Percentiles rank a stretch among this genome's conserved stretches.
Conservation (phyloP, 2,329 filamentous ascomycete genomes). For the Coniochaeta sp. region DNA sequence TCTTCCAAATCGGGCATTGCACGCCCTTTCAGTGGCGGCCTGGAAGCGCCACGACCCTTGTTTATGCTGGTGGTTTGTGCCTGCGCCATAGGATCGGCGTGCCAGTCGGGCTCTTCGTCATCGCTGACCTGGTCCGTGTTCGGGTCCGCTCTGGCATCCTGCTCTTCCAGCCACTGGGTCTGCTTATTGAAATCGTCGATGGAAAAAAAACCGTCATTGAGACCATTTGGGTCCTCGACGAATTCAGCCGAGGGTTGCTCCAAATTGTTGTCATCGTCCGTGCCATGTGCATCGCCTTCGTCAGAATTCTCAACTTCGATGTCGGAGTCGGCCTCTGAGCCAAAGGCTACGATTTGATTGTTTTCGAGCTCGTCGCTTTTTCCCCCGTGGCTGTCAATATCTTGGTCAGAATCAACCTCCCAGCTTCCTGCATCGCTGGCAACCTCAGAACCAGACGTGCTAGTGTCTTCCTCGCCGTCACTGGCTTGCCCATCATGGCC, state of each 20-base stretch:
- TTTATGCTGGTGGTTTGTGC: constrained; percentile 12
- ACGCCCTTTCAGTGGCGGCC: constrained; percentile 20
- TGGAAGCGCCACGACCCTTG: constrained; percentile 15
- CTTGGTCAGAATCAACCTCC: constrained; percentile 24
- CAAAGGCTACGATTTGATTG: constrained; percentile 16
- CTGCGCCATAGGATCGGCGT: constrained; percentile 58
- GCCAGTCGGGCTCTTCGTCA: constrained; percentile 85
- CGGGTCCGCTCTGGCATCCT: constrained; percentile 70
- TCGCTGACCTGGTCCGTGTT: constrained; percentile 70
- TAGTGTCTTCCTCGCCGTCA: constrained; percentile 26
- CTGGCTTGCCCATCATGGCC: constrained; percentile 19
- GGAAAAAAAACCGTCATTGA: constrained; percentile 97
- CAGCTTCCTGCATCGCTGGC: constrained; percentile 17
- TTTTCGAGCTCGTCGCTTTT: constrained; percentile 23
- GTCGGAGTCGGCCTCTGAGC: constrained; percentile 15
- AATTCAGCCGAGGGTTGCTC: constrained; percentile 47
- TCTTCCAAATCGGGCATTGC: constrained; percentile 19
- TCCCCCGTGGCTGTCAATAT: constrained; percentile 26
- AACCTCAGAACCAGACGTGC: constrained; percentile 22
- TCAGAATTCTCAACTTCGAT: constrained; percentile 23
- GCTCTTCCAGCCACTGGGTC: constrained; percentile 80
- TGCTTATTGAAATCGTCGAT: constrained; percentile 97
- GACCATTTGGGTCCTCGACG: constrained; percentile 67
- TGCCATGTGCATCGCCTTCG: constrained; percentile 25
- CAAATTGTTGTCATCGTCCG: constrained; percentile 37